phyloP scores from a whole-genome alignment of 2,329 filamentous ascomycete species.

The Tolypocladium pustulatum region DNA sequence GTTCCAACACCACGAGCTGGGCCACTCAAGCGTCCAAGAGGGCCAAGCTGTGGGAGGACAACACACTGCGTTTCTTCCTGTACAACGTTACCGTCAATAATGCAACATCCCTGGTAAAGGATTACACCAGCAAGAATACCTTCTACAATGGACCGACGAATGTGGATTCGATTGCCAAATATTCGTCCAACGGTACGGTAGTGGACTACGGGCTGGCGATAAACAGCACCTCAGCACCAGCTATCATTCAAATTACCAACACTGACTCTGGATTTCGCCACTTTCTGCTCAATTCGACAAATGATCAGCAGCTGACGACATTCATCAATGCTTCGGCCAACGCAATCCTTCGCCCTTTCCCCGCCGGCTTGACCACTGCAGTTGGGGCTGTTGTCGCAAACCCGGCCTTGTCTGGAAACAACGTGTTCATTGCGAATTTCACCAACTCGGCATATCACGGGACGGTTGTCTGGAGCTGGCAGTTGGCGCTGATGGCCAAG shows the following conservation, averaged over 20 bases:
- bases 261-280: slow-evolving; percentile 54
- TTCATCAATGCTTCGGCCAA: slow-evolving; percentile 48
- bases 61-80: slow-evolving; percentile 47
- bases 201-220: slow-evolving; percentile 47
- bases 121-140: slow-evolving; percentile 30
- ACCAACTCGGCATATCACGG: slow-evolving; percentile 49
- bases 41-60: slow-evolving; percentile 52
- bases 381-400: slow-evolving; percentile 51
- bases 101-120: slow-evolving; percentile 34
- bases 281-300: slow-evolving; percentile 50
- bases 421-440: slow-evolving; percentile 38
- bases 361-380: slow-evolving; percentile 44
- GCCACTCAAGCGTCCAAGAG: slow-evolving; percentile 30
- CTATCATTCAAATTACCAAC: slow-evolving; percentile 47
- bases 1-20: slow-evolving; percentile 30
- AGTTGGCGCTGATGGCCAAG: slow-evolving; percentile 52
- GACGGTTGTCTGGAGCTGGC: slow-evolving; percentile 56
- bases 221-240: slow-evolving; percentile 36
- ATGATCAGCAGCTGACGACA: slow-evolving; percentile 42
- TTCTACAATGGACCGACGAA: slow-evolving; percentile 35
- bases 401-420: slow-evolving; percentile 41
- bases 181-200: slow-evolving; percentile 24
- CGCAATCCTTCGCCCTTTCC: slow-evolving; percentile 46
- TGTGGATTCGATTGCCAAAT: slow-evolving; percentile 22
- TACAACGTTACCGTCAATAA: slow-evolving; percentile 25